Percentiles rank a stretch among this genome's conserved stretches.
phyloP scores from a whole-genome alignment of 495 filamentous ascomycete genomes.

The Neurospora sp. region DNA sequence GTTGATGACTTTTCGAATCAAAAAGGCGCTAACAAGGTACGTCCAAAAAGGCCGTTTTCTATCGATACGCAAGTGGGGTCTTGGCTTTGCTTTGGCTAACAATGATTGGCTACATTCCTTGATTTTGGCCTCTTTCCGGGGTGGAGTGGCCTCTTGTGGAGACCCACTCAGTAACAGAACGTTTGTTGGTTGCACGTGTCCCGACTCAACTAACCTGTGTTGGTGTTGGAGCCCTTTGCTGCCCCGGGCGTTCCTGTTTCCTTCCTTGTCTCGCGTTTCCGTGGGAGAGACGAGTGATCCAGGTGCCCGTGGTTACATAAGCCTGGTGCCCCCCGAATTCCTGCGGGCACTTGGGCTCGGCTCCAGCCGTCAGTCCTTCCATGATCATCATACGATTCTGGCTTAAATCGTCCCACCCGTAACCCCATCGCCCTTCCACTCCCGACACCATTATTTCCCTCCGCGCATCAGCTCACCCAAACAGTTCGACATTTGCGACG shows the following conservation, averaged over 20 bases:
- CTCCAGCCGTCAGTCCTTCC: conserved; percentile 3
- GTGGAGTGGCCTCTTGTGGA: not conserved
- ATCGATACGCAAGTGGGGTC: not conserved
- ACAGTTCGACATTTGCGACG: not conserved
- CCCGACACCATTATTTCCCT: not conserved
- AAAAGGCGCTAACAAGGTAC: not conserved
- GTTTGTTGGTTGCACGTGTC: not conserved
- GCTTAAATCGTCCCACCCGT: conserved; percentile 19
- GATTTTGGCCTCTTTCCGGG: not conserved
- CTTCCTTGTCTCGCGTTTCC: not conserved
- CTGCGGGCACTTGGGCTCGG: conserved; percentile 3
- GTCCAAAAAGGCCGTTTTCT: not conserved
- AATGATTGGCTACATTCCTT: not conserved
- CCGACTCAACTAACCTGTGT: not conserved
- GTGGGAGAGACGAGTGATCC: not conserved
- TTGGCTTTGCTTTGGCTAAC: not conserved
- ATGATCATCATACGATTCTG: conserved; percentile 21
- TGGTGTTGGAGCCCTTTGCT: not conserved
- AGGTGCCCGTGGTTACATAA: not conserved
- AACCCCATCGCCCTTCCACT: conserved; percentile 9
- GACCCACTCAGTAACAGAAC: not conserved
- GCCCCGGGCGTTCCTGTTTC: not conserved
- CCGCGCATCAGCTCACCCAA: not conserved
- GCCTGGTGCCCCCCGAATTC: not conserved
- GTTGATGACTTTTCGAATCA: not conserved